These are phyloP conservation scores for Dendrobium nobile DNA, from an alignment of 106 monocot species.

Conservation along the genomic window DNA sequence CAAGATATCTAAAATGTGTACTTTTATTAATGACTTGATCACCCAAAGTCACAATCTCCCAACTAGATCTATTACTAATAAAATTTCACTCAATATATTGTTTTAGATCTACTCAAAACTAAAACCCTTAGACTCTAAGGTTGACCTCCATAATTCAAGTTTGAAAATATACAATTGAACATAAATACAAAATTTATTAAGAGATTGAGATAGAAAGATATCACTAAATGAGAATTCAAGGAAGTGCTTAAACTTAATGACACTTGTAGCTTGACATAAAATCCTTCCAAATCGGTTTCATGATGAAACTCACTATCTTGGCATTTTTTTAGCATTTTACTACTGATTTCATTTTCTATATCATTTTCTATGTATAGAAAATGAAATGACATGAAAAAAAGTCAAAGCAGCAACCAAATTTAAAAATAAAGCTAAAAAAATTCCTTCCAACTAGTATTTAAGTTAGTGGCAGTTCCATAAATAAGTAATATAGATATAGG, in stretches of 20 bases:
- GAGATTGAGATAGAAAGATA: background rate
- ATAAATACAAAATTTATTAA: background rate
- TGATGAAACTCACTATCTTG: background rate
- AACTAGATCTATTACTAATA: too few species aligned
- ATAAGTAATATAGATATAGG: background rate
- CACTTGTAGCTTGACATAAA: background rate
- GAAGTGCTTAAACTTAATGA: background rate
- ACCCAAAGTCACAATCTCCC: too few species aligned
- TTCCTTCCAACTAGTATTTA: background rate
- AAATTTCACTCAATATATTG: too few species aligned
- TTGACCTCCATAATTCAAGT: background rate
- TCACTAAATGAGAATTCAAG: background rate
- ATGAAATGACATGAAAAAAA: background rate
- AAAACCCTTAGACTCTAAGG: background rate
- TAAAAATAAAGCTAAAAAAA: background rate
- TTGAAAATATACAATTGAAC: background rate
- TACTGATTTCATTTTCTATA: background rate
- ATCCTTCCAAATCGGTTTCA: background rate
- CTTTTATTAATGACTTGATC: too few species aligned
- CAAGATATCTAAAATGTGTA: too few species aligned
- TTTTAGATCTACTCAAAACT: too few species aligned
- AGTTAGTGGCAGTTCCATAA: background rate
- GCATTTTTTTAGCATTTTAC: background rate
- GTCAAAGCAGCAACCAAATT: background rate
- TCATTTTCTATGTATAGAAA: background rate